A percentile compares a stretch with the other conserved stretches of the same genome.
Evolutionary conservation across 1,139 yeast species (phyloP).

Genomic region (Geotrichum reessii): DNA sequence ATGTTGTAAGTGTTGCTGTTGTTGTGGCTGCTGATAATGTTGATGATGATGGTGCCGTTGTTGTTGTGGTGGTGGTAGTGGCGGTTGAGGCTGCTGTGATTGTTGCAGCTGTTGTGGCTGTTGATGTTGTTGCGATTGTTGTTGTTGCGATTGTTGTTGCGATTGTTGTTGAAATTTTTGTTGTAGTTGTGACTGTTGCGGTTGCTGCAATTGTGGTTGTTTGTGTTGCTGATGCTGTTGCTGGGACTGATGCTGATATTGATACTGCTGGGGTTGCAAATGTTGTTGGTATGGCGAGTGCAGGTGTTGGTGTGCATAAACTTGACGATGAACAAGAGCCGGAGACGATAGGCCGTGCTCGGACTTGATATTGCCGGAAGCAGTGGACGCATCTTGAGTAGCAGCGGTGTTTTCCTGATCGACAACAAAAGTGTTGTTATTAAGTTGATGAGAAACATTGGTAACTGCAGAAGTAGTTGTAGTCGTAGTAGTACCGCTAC

Average conservation of each 20-base stretch:
- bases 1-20: conserved; percentile 6
- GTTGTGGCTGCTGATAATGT: neutral
- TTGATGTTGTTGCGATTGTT: neutral
- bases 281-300: neutral
- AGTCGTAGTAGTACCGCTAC: neutral
- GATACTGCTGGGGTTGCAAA: neutral
- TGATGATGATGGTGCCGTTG: neutral
- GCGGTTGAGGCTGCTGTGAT: neutral
- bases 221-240: too few species aligned
- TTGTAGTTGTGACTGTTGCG: neutral
- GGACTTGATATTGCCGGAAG: neutral
- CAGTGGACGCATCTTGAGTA: neutral
- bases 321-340: neutral
- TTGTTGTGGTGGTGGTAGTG: neutral
- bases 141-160: neutral
- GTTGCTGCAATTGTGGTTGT: too few species aligned
- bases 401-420: neutral
- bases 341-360: neutral
- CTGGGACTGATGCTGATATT: neutral
- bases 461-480: neutral
- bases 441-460: neutral
- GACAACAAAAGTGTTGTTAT: neutral
- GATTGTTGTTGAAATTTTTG: neutral
- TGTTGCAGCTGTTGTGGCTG: neutral
- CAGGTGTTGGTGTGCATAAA: neutral